Conservation (phyloP, 2,329 filamentous ascomycete species). For the Sordariomycetes sp. region DNA sequence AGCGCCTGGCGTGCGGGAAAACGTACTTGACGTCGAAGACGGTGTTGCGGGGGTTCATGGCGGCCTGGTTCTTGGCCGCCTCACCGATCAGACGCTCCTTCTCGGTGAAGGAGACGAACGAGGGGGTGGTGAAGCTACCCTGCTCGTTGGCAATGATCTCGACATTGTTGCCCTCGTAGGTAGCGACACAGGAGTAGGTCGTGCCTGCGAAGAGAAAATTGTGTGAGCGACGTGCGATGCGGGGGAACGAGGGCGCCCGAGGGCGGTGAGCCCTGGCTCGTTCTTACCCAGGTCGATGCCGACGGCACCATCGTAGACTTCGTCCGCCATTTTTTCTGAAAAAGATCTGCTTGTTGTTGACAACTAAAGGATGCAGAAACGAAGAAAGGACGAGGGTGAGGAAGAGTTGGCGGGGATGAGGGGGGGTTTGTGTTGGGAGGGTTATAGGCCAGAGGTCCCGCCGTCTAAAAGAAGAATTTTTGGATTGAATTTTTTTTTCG, state of each 20-base stretch:
- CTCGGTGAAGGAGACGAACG: slow-evolving; percentile 97
- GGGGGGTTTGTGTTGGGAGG: slow-evolving; percentile 7
- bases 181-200: slow-evolving; percentile 99
- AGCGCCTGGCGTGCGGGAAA: background rate
- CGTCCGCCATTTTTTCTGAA: slow-evolving; percentile 69
- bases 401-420: slow-evolving; percentile 10
- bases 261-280: slow-evolving; percentile 4
- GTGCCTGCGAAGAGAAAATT: slow-evolving; percentile 50
- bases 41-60: slow-evolving; percentile 97
- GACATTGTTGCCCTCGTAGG: slow-evolving; percentile 98
- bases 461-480: background rate
- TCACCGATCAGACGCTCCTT: slow-evolving; percentile 99
- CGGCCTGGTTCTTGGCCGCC: slow-evolving; percentile 99
- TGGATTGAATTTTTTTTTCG: slow-evolving; percentile 3
- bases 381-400: slow-evolving; percentile 4
- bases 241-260: slow-evolving; percentile 1
- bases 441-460: background rate
- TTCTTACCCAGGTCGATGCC: slow-evolving; percentile 97
- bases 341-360: slow-evolving; percentile 1
- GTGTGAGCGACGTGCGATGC: slow-evolving; percentile 1
- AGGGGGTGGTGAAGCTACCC: slow-evolving; percentile 97
- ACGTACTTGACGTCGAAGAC: slow-evolving; percentile 97
- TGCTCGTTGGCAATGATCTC: slow-evolving; percentile 99
- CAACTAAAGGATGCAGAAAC: slow-evolving; percentile 6
- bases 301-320: slow-evolving; percentile 99